phyloP scores from a whole-genome alignment of 1,139 yeast genomes.

The Waltiozyma sp. region DNA sequence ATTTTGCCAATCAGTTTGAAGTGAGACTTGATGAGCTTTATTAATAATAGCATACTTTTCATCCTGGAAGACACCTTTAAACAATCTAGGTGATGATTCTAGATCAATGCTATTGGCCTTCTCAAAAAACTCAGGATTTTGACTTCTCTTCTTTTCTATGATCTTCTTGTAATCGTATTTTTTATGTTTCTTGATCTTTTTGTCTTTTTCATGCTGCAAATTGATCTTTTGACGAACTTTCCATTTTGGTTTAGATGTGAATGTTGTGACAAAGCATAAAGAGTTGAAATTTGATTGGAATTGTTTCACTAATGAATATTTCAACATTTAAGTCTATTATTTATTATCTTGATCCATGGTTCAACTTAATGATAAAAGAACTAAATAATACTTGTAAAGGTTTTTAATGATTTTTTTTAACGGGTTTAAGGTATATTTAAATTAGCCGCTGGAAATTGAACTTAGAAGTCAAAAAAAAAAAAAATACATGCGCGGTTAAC shows the following conservation, averaged over 20 bases:
- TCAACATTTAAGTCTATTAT: too few relatives aligned
- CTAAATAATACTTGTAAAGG: too few relatives aligned
- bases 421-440: too few relatives aligned
- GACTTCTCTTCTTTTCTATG: not conserved
- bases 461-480: too few relatives aligned
- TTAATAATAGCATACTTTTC: slow-evolving; percentile 11
- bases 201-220: not conserved
- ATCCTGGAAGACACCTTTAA: slow-evolving; percentile 6
- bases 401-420: too few relatives aligned
- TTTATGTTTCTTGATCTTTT: not conserved
- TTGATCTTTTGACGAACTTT: not conserved
- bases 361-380: too few relatives aligned
- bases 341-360: too few relatives aligned
- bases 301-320: too few relatives aligned
- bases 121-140: not conserved
- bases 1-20: slow-evolving; percentile 10
- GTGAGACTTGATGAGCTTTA: slow-evolving; percentile 12
- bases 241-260: not conserved
- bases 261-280: not conserved
- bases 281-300: too few relatives aligned
- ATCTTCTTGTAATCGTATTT: not conserved
- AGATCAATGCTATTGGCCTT: not conserved
- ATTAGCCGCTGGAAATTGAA: too few relatives aligned
- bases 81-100: slow-evolving; percentile 1
- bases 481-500: too few relatives aligned